Evolutionary conservation across 768 basidiomycete genomes (phyloP), one percentile per base, ranked within the genome.

Genomic region (Pulveroboletus sp.): DNA sequence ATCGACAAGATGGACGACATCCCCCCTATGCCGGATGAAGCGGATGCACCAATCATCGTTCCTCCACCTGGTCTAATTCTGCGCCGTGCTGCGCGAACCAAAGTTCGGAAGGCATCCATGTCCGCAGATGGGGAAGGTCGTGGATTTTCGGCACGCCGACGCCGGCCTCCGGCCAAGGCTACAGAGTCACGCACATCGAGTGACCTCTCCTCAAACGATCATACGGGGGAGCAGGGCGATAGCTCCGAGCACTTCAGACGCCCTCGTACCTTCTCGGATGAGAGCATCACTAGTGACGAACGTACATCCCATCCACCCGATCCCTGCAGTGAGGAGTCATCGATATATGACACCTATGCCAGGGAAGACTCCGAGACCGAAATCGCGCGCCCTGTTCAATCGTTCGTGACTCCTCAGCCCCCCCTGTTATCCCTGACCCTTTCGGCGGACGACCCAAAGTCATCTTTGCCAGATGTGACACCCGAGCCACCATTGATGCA

Each of bases 11-110:
- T 84, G 75, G 86, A 87, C 60, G 75, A 82, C 55, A 76, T 84
- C 55, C 72, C 80, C 7, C 82, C 83, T 53, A 74, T 82, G 63
- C 80, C 74, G 8, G 92, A 93, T 53, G 91, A 92, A 58, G 83
- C 83, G 5, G 92, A 96, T 67, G 79, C 80, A n/a, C 94, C 94
- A 21, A 89, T 96, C 61, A 89, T 96, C 53, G 57, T 71, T 17
- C 88, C 91, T 39, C 86, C 84, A 24, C 92, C 91, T 1, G 89
- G 89, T 7, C 88, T 84, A 66, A 92, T 93, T 58, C 77, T 99
- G 11, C 87, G 93, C 18, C 86, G 96, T 33, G 82, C 93, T 9
- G 93, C 93, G 5, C 83, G 95, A 13, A 99, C 96, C 1, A 93
- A 93, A 73, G 96, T 98, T 58, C 86, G 95, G 32, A 99, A 98